These are phyloP conservation scores for Mucor saturninus DNA, from an alignment of 371 early-diverging fungal genomes.

Conservation along the genomic window DNA sequence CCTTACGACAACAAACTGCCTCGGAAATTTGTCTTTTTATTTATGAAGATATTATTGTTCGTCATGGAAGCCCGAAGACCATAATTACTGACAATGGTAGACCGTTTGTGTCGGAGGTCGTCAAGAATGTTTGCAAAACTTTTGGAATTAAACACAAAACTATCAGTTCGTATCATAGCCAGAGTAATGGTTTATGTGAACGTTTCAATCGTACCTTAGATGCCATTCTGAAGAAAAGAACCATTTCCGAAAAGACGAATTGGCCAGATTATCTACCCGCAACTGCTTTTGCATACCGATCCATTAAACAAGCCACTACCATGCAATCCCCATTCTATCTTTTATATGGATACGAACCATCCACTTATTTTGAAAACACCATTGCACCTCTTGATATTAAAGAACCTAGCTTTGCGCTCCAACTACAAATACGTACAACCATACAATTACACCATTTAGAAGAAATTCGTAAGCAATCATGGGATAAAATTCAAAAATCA, in stretches of 20 bases:
- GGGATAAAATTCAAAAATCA: not conserved
- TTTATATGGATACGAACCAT: conserved; percentile 3
- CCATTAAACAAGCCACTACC: conserved; percentile 9
- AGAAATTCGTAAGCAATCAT: not conserved
- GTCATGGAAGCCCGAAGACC: conserved; percentile 6
- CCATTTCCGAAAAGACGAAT: not conserved
- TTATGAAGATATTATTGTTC: conserved; percentile 11
- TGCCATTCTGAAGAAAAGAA: not conserved
- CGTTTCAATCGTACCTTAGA: conserved; percentile 7
- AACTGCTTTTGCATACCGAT: not conserved
- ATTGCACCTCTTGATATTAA: not conserved
- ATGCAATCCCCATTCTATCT: conserved; percentile 5
- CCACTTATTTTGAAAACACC: conserved; percentile 2
- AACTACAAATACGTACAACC: not conserved
- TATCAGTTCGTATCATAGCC: not conserved
- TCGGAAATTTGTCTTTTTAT: not conserved
- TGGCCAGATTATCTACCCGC: conserved; percentile 6
- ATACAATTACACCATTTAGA: not conserved
- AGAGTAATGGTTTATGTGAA: conserved; percentile 12
- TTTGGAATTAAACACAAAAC: not conserved
- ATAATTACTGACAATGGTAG: conserved; percentile 14
- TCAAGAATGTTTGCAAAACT: not conserved
- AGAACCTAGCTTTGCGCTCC: conserved; percentile 7
- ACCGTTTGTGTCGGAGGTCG: conserved; percentile 1
- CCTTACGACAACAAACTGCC: conserved; percentile 1